Percentiles rank a stretch among this genome's conserved stretches.
Evolutionary conservation across 2,329 filamentous ascomycete species (phyloP).

Genomic region (Plenodomus biglobosus): DNA sequence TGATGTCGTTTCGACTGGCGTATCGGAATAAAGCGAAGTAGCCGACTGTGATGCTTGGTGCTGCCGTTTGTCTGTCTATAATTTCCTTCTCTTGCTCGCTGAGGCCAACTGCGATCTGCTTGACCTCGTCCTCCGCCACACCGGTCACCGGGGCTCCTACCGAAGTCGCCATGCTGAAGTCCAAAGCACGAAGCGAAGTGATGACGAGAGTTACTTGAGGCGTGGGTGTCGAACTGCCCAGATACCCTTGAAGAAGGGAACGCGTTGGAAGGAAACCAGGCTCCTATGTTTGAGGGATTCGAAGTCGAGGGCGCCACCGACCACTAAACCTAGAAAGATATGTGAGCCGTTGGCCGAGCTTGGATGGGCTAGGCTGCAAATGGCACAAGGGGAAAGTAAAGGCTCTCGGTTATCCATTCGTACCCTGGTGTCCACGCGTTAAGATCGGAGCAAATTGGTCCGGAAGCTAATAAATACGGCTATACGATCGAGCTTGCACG

Average conservation of each 20-base stretch:
- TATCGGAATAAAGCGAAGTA: conserved; percentile 53
- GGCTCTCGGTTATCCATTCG: not conserved
- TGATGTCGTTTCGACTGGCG: conserved; percentile 45
- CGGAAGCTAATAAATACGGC: not conserved
- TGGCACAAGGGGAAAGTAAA: not conserved
- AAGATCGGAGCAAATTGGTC: not conserved
- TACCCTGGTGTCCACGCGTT: not conserved
- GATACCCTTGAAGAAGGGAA: not conserved
- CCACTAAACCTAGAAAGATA: not conserved
- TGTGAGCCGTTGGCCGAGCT: not conserved
- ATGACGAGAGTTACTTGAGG: not conserved
- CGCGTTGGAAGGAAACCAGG: not conserved
- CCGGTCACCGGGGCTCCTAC: not conserved
- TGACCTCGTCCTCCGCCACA: not conserved
- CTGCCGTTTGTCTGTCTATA: conserved; percentile 45
- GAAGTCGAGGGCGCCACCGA: not conserved
- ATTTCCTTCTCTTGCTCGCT: conserved; percentile 40
- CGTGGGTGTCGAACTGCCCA: not conserved
- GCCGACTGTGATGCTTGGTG: conserved; percentile 47
- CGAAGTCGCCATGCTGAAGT: not conserved
- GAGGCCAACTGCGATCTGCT: conserved; percentile 14
- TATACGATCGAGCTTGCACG: not conserved
- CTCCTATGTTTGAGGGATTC: not conserved
- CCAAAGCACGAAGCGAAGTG: not conserved
- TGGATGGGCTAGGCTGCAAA: not conserved